Base-by-base conservation (phyloP, 1,139 yeast species). In the Zygosaccharomyces pseudobailii region DNA sequence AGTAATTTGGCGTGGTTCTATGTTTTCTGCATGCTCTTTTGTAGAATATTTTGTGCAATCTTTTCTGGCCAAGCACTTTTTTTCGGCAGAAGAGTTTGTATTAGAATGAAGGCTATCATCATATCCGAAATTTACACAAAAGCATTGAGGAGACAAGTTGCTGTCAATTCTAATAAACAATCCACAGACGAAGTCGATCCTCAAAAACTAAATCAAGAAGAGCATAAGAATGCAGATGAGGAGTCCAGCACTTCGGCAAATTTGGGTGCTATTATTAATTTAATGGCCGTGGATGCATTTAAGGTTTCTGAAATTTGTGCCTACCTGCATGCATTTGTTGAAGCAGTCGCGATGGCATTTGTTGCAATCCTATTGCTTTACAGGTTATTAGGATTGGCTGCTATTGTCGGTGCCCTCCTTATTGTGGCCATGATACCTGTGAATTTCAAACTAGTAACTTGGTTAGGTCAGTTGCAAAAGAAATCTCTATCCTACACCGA, bases 261-360 rank as follows among this genome's bases (percentile, higher is more conserved):
- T 63, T 67, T 87, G 49, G 98, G 98, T 56, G 92, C 96, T 6
- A 87, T 92, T 55, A 89, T 92, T 62, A 90, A 90, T 64, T 75
- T 90, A 58, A 89, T 90, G 96, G 88, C 97, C 30, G 90, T 90
- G 46, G 98, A 90, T 71, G 92, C 97, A 6, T 88, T 86, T 70
- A 88, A 89, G 66, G 88, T 92, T 22, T 83, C 96, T 33, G 97
- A 89, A 70, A 80, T 89, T 50, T 84, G 95, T 71, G 96, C 95
- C 35, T 89, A 90, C 62, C 71, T 89, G 53, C 96, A 90, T 66
- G 84, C 78, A 57, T 82, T 89, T 62, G 82, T 87, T 23, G 80
- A 84, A 48, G 82, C 95, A 1, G 61, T 84, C 23, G 70, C 87
- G 39, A 84, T 86, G 83, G 77, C 89, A 36, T 47, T 76, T 33